Percentiles rank a stretch among this genome's conserved stretches.
Conservation (phyloP, 164 flowering plant species). For the Piper longum region DNA sequence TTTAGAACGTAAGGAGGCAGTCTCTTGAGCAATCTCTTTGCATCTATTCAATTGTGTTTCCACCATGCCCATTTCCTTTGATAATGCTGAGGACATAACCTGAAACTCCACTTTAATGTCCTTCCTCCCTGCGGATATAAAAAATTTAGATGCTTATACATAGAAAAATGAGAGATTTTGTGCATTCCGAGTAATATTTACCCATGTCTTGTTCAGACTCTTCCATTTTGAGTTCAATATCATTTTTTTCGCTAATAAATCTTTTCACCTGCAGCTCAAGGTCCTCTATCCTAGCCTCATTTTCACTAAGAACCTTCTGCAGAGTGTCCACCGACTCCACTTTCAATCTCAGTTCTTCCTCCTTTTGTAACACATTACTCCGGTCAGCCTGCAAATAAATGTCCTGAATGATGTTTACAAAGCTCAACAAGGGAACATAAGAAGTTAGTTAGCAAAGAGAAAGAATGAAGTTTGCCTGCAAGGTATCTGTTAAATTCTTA, state of each 20-base stretch:
- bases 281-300: slow-evolving; percentile 48
- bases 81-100: slow-evolving; percentile 81
- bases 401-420: background rate
- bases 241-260: slow-evolving; percentile 55
- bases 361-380: slow-evolving; percentile 53
- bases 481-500: slow-evolving; percentile 46
- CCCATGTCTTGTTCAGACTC: slow-evolving; percentile 66
- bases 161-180: no score
- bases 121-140: slow-evolving; percentile 49
- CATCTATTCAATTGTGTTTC: slow-evolving; percentile 74
- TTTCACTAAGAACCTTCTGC: slow-evolving; percentile 24
- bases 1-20: slow-evolving; percentile 57
- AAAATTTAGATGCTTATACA: slow-evolving; percentile 6
- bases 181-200: background rate
- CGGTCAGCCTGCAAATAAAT: slow-evolving; percentile 55
- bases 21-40: slow-evolving; percentile 69
- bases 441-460: slow-evolving; percentile 1
- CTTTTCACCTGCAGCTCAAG: slow-evolving; percentile 57
- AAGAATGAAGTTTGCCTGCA: slow-evolving; percentile 43
- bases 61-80: slow-evolving; percentile 90
- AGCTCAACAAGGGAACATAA: background rate
- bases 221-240: slow-evolving; percentile 71
- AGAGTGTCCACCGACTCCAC: slow-evolving; percentile 47
- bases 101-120: slow-evolving; percentile 79
- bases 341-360: slow-evolving; percentile 58